Evolutionary conservation across 805 yeast genomes (phyloP), one percentile per base, ranked within the genome.

Genomic region (Starmerella geochares): DNA sequence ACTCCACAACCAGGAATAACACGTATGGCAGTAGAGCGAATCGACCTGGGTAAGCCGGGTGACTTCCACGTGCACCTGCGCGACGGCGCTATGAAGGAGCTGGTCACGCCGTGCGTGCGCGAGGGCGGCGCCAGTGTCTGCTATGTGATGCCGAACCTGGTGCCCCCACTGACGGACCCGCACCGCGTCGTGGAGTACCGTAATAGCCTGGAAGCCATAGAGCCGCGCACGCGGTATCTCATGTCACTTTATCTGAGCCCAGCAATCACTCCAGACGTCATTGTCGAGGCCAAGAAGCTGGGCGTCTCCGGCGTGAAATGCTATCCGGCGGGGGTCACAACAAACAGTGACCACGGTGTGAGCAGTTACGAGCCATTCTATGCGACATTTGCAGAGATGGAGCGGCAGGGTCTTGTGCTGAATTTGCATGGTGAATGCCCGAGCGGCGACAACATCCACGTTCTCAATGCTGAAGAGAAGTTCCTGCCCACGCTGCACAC

Each of bases 251-350:
- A 92, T 60, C 73, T 92, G 36, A 76, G 83, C 46, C 78, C 75
- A 48, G 83, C 79, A 0, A 70, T 92, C 55, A 86, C 95, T 1
- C 96, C 97, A 0, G 94, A 85, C 56, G 70, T 86, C 36, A 81
- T 92, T 50, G 79, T 77, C 48, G 76, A 78, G 54, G 97, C 96
- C 31, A 94, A 88, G 7, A 63, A 71, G 49, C 60, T 67, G 16
- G 80, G 80, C 1, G 79, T 90, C 49, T 73, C 79, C 27, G 99
- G 99, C 50, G 86, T 92, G 58, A 92, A 92, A 66, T 87, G 95
- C 65, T 92, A 92, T 65, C 99, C 99, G 37, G 96, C 97, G 1
- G 99, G 99, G 40, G 99, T 92, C 28, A 92, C 99, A n/a, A 92
- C 99, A 35, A 92, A 92, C 69, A 86, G 96, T 9, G 84, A 81